Evolutionary conservation across 2,329 filamentous ascomycete genomes (phyloP).

Genomic region (Colletotrichum lupini): DNA sequence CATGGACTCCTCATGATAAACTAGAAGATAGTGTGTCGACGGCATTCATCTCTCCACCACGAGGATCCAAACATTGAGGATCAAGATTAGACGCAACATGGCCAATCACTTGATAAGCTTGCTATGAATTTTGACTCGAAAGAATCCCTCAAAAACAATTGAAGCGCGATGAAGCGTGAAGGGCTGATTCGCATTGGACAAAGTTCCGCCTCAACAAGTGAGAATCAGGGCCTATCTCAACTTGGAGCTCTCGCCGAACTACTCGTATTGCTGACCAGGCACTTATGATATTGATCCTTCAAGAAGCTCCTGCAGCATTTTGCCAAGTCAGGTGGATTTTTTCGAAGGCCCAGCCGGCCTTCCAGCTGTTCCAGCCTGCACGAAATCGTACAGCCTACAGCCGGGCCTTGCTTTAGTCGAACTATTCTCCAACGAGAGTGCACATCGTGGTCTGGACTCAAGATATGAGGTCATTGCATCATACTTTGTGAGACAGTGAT

Average conservation of each 20-base stretch:
- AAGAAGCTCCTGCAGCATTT: not conserved
- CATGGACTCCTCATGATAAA: no score
- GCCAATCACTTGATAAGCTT: rapidly evolving
- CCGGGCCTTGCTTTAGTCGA: no score
- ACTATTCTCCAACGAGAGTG: not conserved
- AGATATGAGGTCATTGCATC: not conserved
- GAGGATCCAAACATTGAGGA: no score
- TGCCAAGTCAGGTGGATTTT: not conserved
- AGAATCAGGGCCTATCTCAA: not conserved
- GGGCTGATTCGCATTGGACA: not conserved
- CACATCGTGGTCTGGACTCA: not conserved
- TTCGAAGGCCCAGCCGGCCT: not conserved
- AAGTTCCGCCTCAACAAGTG: not conserved
- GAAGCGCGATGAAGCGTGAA: not conserved
- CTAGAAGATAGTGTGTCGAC: no score
- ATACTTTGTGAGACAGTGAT: not conserved
- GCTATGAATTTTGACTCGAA: not conserved
- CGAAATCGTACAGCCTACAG: no score
- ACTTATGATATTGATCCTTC: not conserved
- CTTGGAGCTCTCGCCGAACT: no score
- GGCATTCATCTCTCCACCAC: no score
- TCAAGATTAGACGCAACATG: no score
- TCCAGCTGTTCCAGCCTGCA: not conserved
- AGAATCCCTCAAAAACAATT: not conserved
- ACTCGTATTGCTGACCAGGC: no score